phyloP scores from a whole-genome alignment of 768 basidiomycete genomes.

The Macrolepiota albuminosa region DNA sequence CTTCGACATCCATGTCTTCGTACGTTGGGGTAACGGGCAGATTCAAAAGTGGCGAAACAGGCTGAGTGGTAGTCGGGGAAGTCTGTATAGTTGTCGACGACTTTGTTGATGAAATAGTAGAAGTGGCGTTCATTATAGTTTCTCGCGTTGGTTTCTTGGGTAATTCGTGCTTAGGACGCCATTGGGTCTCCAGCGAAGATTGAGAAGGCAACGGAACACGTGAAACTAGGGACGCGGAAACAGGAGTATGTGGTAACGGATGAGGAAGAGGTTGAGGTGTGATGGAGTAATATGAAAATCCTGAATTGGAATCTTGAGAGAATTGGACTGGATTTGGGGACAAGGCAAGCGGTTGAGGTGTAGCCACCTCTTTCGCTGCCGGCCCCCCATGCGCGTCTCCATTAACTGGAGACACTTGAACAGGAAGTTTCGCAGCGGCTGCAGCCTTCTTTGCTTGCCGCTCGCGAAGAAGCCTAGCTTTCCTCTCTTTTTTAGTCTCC shows the following conservation, averaged over 20 bases:
- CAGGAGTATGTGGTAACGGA: conserved; percentile 3
- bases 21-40: background rate
- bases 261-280: conserved; percentile 5
- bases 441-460: conserved; percentile 18
- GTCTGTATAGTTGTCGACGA: conserved; percentile 2
- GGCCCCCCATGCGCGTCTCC: background rate
- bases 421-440: background rate
- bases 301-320: background rate
- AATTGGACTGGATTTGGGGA: background rate
- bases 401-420: background rate
- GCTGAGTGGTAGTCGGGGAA: background rate
- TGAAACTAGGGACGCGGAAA: background rate
- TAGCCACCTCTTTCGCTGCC: background rate
- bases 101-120: conserved; percentile 7
- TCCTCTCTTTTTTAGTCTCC: conserved; percentile 28
- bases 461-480: conserved; percentile 18
- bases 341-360: background rate
- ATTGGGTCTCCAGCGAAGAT: conserved; percentile 11
- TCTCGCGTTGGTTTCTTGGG: conserved; percentile 3
- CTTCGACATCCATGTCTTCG: conserved; percentile 21
- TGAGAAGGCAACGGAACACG: conserved; percentile 9
- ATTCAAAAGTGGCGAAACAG: background rate
- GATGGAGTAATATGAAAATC: conserved; percentile 5
- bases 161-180: conserved; percentile 11
- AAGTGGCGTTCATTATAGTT: conserved; percentile 6